These are phyloP conservation scores for Fraxinus paxiana DNA, from an alignment of 305 asterid species.

Conservation along the genomic window DNA sequence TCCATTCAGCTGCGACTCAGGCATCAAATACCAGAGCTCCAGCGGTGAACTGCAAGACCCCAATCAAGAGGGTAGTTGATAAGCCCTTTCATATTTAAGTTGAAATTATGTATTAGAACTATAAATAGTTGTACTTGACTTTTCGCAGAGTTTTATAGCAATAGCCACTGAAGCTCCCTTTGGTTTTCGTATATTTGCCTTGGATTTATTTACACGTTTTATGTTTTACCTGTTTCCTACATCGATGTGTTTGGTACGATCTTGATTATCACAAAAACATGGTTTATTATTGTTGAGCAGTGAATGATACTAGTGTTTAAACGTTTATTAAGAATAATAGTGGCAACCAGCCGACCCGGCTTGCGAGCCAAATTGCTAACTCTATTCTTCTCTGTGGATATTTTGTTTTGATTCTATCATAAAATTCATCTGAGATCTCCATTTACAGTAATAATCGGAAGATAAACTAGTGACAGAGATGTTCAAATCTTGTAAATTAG, in stretches of 20 bases:
- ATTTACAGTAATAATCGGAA: neutral
- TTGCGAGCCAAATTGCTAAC: neutral
- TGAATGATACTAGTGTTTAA: neutral
- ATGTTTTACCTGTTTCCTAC: neutral
- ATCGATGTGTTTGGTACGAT: neutral
- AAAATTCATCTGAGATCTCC: neutral
- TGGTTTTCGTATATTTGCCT: neutral
- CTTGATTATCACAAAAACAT: neutral
- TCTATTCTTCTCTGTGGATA: neutral
- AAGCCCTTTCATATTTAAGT: neutral
- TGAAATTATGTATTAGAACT: neutral
- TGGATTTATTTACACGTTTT: neutral
- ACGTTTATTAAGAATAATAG: neutral
- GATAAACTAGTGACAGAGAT: neutral
- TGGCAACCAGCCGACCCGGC: neutral
- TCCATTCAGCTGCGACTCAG: slow-evolving; percentile 71
- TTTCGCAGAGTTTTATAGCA: neutral
- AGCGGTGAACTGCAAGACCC: slow-evolving; percentile 20
- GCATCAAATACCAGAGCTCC: slow-evolving; percentile 41
- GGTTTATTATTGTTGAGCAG: neutral
- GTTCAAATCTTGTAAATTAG: neutral
- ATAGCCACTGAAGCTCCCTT: neutral
- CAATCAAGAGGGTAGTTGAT: neutral
- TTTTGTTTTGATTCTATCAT: neutral
- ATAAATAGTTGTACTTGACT: neutral